These are phyloP conservation scores for Paspalum notatum DNA, from an alignment of 176 grass and related monocot species.

Conservation along the genomic window DNA sequence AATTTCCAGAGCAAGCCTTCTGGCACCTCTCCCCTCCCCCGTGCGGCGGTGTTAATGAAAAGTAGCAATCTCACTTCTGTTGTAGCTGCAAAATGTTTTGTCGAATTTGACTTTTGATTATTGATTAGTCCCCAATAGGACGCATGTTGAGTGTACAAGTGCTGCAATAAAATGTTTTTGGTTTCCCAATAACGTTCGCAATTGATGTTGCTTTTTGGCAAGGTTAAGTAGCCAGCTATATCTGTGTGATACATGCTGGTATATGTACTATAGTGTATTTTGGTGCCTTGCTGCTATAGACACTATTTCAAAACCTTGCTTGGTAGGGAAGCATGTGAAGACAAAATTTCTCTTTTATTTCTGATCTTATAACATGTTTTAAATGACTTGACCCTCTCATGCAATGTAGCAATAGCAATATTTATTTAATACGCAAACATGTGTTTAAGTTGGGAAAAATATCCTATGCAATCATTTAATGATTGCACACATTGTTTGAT, in stretches of 20 bases:
- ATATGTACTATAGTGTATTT: neutral
- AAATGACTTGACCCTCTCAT: constrained; percentile 6
- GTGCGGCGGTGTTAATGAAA: neutral
- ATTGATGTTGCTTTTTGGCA: constrained; percentile 1
- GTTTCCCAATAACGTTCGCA: neutral
- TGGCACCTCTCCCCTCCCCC: neutral
- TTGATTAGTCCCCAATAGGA: neutral
- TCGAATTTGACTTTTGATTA: neutral
- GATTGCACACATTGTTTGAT: constrained; percentile 25
- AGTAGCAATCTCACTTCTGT: constrained; percentile 10
- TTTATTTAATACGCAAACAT: constrained; percentile 25
- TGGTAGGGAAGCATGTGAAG: neutral
- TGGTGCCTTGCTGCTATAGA: neutral
- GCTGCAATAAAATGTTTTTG: neutral
- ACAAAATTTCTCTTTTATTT: neutral
- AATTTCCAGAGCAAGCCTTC: neutral
- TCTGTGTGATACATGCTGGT: neutral
- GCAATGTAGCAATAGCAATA: neutral
- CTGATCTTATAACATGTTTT: neutral
- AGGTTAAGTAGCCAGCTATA: neutral
- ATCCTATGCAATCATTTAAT: no score
- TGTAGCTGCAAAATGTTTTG: neutral
- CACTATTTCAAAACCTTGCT: neutral
- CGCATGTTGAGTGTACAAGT: neutral
- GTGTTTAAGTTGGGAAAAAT: constrained; percentile 18